Evolutionary conservation across 306 rosid species (phyloP).

Genomic region (Fagus sylvatica): DNA sequence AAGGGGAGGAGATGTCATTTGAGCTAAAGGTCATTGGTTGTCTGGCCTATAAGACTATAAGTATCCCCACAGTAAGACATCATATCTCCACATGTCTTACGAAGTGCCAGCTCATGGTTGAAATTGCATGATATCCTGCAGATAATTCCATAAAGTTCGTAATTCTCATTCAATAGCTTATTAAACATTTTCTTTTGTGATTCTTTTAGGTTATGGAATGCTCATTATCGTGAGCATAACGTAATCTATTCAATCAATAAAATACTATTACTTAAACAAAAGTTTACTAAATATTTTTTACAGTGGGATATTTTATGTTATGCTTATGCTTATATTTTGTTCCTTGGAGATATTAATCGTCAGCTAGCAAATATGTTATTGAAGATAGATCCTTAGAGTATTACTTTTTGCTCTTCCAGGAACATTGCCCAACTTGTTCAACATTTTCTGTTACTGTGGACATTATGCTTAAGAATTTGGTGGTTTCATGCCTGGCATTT

Average conservation of each 20-base stretch:
- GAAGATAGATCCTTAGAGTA: background rate
- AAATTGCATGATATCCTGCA: background rate
- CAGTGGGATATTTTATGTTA: background rate
- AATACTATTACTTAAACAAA: no score
- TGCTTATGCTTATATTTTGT: background rate
- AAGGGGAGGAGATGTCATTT: no score
- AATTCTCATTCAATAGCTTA: background rate
- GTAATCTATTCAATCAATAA: no score
- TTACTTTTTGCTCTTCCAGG: background rate
- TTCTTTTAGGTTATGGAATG: no score
- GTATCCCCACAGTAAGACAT: background rate
- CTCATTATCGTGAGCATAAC: no score
- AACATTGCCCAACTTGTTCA: background rate
- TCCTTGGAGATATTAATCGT: background rate
- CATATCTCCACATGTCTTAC: background rate
- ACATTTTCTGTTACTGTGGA: background rate
- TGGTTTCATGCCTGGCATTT: background rate
- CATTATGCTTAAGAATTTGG: background rate
- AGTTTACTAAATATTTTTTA: no score
- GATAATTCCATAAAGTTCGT: background rate
- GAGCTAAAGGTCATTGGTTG: no score
- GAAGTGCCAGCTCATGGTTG: background rate
- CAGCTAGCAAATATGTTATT: background rate
- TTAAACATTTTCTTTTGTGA: background rate
- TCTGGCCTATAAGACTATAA: background rate